These are phyloP conservation scores for Neonectria ditissima DNA, from an alignment of 2,329 filamentous ascomycete species.

Conservation along the genomic window DNA sequence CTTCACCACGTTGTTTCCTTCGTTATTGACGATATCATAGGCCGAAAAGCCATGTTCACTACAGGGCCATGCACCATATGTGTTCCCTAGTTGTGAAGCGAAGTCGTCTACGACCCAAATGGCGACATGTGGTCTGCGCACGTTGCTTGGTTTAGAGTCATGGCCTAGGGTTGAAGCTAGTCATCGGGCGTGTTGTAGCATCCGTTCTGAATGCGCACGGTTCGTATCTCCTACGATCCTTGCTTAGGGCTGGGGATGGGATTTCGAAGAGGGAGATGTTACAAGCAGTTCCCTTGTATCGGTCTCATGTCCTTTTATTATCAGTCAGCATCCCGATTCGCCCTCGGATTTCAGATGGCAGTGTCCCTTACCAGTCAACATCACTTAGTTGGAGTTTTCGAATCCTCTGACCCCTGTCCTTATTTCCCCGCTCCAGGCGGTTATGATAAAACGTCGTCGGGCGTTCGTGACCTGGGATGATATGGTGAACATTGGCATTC, in stretches of 20 bases:
- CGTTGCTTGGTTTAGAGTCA: slow-evolving; percentile 5
- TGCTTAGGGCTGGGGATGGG: slow-evolving; percentile 10
- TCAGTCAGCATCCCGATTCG: slow-evolving; percentile 11
- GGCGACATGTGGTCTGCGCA: slow-evolving; percentile 6
- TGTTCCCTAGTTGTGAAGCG: neutral
- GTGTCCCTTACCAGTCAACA: slow-evolving; percentile 86
- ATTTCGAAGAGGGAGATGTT: slow-evolving; percentile 1
- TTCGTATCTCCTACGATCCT: slow-evolving; percentile 3
- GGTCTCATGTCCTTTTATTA: slow-evolving; percentile 26
- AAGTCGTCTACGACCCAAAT: neutral
- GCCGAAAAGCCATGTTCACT: neutral
- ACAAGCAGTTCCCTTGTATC: slow-evolving; percentile 13
- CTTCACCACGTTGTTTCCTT: neutral
- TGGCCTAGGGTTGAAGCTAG: neutral
- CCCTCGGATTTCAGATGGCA: neutral
- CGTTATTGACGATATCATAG: neutral
- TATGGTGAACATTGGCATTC: slow-evolving; percentile 62
- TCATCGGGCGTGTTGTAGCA: neutral
- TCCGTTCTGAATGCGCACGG: slow-evolving; percentile 3
- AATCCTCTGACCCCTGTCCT: slow-evolving; percentile 81
- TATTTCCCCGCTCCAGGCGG: slow-evolving; percentile 66
- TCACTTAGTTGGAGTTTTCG: slow-evolving; percentile 95
- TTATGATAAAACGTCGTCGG: slow-evolving; percentile 62
- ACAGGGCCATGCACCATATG: neutral
- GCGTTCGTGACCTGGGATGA: slow-evolving; percentile 63